These are phyloP conservation scores for Pulveroboletus sp. DNA, from an alignment of 1,284 basidiomycete species.

Conservation along the genomic window DNA sequence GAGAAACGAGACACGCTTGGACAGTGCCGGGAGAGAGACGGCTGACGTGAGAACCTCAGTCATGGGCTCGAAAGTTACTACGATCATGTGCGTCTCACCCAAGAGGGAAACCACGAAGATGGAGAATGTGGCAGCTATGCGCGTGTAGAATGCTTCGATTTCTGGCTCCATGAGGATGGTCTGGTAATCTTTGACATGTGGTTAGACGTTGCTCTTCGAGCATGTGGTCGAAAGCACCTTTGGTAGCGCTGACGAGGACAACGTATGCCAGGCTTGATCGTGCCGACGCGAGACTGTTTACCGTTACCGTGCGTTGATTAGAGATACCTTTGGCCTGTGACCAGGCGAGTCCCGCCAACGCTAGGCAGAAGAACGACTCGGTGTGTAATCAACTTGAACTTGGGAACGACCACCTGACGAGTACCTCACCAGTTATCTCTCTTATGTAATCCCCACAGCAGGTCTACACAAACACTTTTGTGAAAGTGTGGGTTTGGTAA, in stretches of 20 bases:
- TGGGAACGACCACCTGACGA: background rate
- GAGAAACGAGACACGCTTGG: conserved; percentile 52
- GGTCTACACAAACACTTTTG: no score
- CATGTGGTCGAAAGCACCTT: background rate
- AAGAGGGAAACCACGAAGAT: conserved; percentile 48
- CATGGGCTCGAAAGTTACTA: background rate
- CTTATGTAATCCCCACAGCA: conserved; percentile 16
- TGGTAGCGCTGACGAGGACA: background rate
- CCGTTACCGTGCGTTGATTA: background rate
- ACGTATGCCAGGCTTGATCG: background rate
- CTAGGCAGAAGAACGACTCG: background rate
- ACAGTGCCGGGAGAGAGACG: conserved; percentile 66
- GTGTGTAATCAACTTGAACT: background rate
- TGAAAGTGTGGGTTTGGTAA: no score
- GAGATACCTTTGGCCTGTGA: no score
- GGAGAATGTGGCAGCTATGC: conserved; percentile 38
- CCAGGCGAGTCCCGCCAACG: background rate
- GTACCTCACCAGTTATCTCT: conserved; percentile 23
- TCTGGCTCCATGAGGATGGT: conserved; percentile 4
- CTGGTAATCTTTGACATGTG: background rate
- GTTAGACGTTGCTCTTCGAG: background rate
- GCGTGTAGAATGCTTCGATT: conserved; percentile 6
- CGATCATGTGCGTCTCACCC: conserved; percentile 20
- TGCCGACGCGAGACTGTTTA: background rate
- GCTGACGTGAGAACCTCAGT: conserved; percentile 43